Evolutionary conservation across 116 monocot genomes (phyloP).

Genomic region (Thalassia testudinum): DNA sequence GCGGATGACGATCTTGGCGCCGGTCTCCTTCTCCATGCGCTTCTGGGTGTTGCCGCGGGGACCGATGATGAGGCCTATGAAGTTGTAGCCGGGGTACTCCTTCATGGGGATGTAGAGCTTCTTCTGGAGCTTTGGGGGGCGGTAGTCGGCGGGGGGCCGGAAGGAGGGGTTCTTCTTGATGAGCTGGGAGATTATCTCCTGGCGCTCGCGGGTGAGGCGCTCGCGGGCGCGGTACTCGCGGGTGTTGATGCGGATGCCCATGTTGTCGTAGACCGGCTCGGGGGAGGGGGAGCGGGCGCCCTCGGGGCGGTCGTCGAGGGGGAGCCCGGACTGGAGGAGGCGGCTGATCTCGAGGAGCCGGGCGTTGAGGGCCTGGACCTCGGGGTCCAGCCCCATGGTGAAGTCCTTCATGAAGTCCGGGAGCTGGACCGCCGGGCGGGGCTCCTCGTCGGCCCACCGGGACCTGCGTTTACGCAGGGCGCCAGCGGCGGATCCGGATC

Average conservation of each 20-base stretch:
- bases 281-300: slow-evolving; percentile 74
- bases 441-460: slow-evolving; percentile 80
- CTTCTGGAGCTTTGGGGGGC: slow-evolving; percentile 80
- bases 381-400: slow-evolving; percentile 64
- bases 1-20: slow-evolving; percentile 74
- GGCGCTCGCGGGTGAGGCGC: slow-evolving; percentile 50
- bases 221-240: slow-evolving; percentile 62
- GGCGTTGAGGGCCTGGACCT: slow-evolving; percentile 67
- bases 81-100: slow-evolving; percentile 85
- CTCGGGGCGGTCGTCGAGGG: slow-evolving; percentile 60
- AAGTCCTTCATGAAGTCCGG: slow-evolving; percentile 97
- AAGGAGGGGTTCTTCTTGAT: slow-evolving; percentile 69
- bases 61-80: slow-evolving; percentile 86
- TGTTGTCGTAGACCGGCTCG: slow-evolving; percentile 70
- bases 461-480: slow-evolving; percentile 44
- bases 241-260: slow-evolving; percentile 76
- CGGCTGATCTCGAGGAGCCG: slow-evolving; percentile 63
- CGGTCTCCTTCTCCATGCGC: slow-evolving; percentile 94
- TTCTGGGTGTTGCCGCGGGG: slow-evolving; percentile 88
- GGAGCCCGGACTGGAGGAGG: slow-evolving; percentile 43
- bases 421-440: slow-evolving; percentile 34
- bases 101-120: slow-evolving; percentile 93
- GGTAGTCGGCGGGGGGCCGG: slow-evolving; percentile 70
- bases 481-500: slow-evolving; percentile 11
- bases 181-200: slow-evolving; percentile 74